phyloP scores from a whole-genome alignment of 2,329 filamentous ascomycete genomes.

The Cladophialophora exuberans region DNA sequence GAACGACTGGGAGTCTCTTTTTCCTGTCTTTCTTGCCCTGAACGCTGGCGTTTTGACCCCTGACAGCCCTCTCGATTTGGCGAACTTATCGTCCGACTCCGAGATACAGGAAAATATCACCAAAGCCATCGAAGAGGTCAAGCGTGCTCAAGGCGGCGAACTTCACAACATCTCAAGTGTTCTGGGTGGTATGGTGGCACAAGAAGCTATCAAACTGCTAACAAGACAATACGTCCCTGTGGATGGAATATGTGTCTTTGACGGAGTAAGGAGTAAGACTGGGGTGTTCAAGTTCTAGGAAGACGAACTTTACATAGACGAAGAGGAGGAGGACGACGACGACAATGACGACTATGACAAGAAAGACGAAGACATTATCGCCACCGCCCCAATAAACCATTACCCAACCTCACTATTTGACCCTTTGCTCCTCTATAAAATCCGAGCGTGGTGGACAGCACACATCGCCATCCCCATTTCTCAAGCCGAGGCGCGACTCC shows the following conservation, averaged over 20 bases:
- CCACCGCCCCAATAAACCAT: neutral
- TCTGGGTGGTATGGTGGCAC: slow-evolving; percentile 89
- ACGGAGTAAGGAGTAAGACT: slow-evolving; percentile 61
- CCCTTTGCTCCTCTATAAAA: no score
- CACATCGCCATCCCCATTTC: neutral
- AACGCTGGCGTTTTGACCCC: slow-evolving; percentile 40
- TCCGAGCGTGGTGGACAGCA: neutral
- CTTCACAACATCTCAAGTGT: slow-evolving; percentile 90
- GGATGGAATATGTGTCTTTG: slow-evolving; percentile 66
- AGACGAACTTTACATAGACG: no score
- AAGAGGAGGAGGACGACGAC: neutral
- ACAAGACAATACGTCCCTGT: slow-evolving; percentile 69
- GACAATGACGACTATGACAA: neutral
- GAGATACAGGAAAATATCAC: slow-evolving; percentile 49
- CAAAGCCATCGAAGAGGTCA: slow-evolving; percentile 66
- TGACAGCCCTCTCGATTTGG: slow-evolving; percentile 37
- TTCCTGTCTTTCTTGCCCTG: slow-evolving; percentile 73
- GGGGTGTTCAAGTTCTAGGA: slow-evolving; percentile 34
- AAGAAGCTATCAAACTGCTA: slow-evolving; percentile 86
- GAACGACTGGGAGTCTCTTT: slow-evolving; percentile 59
- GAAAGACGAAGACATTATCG: no score
- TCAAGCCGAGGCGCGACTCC: neutral
- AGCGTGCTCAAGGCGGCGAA: slow-evolving; percentile 79
- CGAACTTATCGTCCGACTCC: slow-evolving; percentile 41
- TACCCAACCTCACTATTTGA: no score